Conservation (phyloP, 345 rosid genomes). For the Syzygium jambos region DNA sequence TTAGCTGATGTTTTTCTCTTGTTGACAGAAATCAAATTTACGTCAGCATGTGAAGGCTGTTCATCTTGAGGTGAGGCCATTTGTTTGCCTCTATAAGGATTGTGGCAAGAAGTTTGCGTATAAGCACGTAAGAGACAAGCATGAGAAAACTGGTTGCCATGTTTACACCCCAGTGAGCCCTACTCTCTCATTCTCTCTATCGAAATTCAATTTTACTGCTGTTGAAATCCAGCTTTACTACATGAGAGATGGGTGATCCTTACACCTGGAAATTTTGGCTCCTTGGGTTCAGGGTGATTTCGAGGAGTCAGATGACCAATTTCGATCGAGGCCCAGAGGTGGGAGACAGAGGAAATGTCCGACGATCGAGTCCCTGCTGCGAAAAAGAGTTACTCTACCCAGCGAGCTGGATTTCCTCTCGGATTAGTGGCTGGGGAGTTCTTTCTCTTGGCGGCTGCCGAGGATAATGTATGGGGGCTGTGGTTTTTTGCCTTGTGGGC, state of each 20-base stretch:
- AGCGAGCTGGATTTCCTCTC: not conserved
- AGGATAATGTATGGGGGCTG: not conserved
- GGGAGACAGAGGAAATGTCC: conserved; percentile 63
- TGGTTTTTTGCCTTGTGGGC: not conserved
- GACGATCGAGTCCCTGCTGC: conserved; percentile 38
- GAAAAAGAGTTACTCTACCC: conserved; percentile 55
- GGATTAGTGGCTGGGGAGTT: not conserved
- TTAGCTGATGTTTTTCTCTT: not conserved
- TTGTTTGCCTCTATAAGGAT: conserved; percentile 44
- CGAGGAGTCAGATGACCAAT: conserved; percentile 49
- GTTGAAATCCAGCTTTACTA: not conserved
- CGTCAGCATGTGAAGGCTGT: conserved; percentile 54
- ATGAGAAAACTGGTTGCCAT: conserved; percentile 57
- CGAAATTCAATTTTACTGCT: conserved; percentile 8
- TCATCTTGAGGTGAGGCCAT: conserved; percentile 50
- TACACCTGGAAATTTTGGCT: not conserved
- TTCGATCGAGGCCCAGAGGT: conserved; percentile 68
- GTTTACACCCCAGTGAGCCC: conserved; percentile 41
- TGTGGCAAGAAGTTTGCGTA: conserved; percentile 75
- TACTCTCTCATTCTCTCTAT: not conserved
- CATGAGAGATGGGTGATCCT: not conserved
- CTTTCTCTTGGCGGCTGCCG: not conserved
- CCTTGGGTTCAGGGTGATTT: conserved; percentile 62
- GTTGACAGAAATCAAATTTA: conserved; percentile 60
- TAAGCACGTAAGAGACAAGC: conserved; percentile 82